Percentiles rank a stretch among this genome's conserved stretches.
These are phyloP conservation scores for Pyrenophora seminiperda DNA, from an alignment of 2,329 filamentous ascomycete species.

Conservation along the genomic window DNA sequence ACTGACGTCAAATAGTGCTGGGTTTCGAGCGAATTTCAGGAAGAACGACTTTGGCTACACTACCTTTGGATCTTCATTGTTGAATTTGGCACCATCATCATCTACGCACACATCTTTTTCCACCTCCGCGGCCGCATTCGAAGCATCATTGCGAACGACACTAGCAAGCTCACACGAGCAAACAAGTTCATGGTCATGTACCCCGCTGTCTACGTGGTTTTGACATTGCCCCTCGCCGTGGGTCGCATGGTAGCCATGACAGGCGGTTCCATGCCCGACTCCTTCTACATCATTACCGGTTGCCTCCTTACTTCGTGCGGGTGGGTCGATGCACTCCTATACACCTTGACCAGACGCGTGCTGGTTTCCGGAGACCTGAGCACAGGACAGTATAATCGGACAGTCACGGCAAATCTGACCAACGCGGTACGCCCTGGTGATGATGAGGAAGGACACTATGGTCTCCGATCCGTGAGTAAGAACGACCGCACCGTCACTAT, in stretches of 20 bases:
- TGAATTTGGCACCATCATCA: conserved; percentile 57
- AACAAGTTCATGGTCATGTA: conserved; percentile 65
- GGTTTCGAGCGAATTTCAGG: conserved; percentile 52
- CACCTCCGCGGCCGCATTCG: conserved; percentile 54
- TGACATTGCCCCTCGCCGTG: conserved; percentile 67
- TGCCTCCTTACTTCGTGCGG: conserved; percentile 59
- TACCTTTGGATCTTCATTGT: conserved; percentile 61
- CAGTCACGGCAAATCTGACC: conserved; percentile 27
- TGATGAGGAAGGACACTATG: conserved; percentile 26
- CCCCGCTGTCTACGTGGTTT: conserved; percentile 68
- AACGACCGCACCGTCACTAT: conserved; percentile 45
- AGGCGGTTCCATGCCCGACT: conserved; percentile 53
- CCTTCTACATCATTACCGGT: conserved; percentile 65
- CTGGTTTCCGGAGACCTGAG: conserved; percentile 44
- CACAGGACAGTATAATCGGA: conserved; percentile 28
- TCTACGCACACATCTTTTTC: conserved; percentile 57
- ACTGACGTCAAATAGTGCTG: conserved; percentile 50
- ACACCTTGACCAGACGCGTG: conserved; percentile 50
- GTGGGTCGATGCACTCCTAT: conserved; percentile 52
- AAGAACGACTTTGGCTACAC: conserved; percentile 57
- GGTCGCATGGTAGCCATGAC: conserved; percentile 49
- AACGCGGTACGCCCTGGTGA: conserved; percentile 36
- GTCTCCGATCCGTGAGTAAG: conserved; percentile 35
- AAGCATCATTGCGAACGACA: conserved; percentile 43
- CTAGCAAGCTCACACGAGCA: conserved; percentile 46